These are phyloP conservation scores for Sisymbrium irio DNA, from an alignment of 345 rosid species.

Conservation along the genomic window DNA sequence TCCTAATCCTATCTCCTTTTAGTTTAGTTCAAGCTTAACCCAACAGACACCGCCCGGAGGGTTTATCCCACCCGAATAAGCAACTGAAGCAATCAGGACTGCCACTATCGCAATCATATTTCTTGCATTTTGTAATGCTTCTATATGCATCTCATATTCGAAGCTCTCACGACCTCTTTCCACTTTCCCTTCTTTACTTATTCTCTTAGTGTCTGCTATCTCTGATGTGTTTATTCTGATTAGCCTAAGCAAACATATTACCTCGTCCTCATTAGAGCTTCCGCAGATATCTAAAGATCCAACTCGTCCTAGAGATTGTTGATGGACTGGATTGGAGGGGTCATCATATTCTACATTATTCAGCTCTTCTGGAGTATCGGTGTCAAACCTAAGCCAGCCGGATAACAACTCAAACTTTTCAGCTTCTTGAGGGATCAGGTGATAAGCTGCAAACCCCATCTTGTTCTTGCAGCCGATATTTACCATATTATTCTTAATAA, in stretches of 20 bases:
- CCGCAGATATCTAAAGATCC: too few relatives aligned
- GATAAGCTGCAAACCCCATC: background rate
- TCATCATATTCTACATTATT: background rate
- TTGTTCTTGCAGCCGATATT: background rate
- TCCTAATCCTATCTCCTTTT: too few relatives aligned
- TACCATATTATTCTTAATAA: background rate
- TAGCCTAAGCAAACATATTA: too few relatives aligned
- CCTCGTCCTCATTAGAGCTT: too few relatives aligned
- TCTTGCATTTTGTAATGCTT: background rate
- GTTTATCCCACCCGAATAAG: background rate
- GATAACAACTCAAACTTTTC: slow-evolving; percentile 20
- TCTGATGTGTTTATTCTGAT: too few relatives aligned
- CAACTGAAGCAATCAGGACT: background rate
- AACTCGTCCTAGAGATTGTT: background rate
- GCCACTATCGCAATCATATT: background rate
- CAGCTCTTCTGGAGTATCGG: background rate
- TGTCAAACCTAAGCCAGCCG: background rate
- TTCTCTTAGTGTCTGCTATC: too few relatives aligned
- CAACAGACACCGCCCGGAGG: background rate
- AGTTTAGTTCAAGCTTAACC: too few relatives aligned
- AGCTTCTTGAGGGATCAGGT: background rate
- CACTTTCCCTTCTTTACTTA: too few relatives aligned
- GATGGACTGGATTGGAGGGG: background rate
- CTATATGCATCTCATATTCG: background rate
- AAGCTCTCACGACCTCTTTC: too few relatives aligned